A percentile compares a stretch with the other conserved stretches of the same genome.
These are phyloP conservation scores for Calonectria multiphialidica DNA, from an alignment of 2,329 filamentous ascomycete species.

Conservation along the genomic window DNA sequence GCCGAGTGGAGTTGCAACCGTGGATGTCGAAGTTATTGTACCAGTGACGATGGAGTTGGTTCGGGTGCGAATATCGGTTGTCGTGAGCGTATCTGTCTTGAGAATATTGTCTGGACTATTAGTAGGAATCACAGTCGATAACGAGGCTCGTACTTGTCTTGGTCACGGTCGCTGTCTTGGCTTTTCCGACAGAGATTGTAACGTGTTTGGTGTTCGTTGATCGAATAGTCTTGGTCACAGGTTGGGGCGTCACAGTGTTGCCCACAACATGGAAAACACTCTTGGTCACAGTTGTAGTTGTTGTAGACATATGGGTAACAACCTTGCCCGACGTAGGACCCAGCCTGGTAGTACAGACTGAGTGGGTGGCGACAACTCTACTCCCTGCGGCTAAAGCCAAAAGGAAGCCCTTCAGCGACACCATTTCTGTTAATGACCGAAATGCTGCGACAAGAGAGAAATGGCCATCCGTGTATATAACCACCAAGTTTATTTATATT, in stretches of 20 bases:
- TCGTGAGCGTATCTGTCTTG: background rate
- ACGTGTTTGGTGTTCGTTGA: background rate
- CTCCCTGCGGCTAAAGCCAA: background rate
- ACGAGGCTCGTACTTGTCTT: background rate
- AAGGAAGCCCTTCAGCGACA: background rate
- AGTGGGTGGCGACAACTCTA: background rate
- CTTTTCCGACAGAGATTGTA: background rate
- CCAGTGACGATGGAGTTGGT: background rate
- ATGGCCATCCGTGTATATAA: background rate
- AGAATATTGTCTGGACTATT: background rate
- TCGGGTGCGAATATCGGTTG: background rate
- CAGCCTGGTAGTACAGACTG: background rate
- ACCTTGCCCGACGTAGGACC: background rate
- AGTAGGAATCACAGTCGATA: background rate
- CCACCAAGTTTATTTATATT: too few relatives aligned
- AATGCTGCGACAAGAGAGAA: too few relatives aligned
- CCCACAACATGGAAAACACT: background rate
- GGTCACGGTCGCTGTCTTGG: background rate
- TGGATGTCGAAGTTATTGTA: background rate
- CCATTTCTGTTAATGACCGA: background rate
- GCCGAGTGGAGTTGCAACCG: background rate
- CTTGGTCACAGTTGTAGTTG: background rate
- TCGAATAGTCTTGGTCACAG: background rate
- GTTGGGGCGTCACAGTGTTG: background rate
- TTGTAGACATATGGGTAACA: background rate